Evolutionary conservation across 2,329 filamentous ascomycete genomes (phyloP).

Genomic region (Pleoardoris graminearum): DNA sequence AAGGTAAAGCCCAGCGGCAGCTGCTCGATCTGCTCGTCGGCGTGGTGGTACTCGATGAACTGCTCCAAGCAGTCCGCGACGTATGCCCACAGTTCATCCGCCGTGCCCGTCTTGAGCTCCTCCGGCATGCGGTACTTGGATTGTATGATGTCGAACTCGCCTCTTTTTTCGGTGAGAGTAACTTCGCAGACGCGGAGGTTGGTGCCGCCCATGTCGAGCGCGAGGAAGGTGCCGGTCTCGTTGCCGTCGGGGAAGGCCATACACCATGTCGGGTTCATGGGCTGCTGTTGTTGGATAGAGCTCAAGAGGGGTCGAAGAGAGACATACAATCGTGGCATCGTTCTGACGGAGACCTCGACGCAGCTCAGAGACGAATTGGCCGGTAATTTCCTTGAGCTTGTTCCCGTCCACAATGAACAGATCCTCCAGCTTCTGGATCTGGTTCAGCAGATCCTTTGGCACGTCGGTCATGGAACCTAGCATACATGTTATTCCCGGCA

Average conservation of each 20-base stretch:
- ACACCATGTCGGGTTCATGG: conserved; percentile 98
- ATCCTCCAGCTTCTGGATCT: conserved; percentile 84
- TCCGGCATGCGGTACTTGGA: conserved; percentile 96
- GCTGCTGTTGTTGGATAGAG: conserved; percentile 55
- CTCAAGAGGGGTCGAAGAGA: neutral
- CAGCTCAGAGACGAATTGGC: conserved; percentile 87
- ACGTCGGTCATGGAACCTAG: conserved; percentile 88
- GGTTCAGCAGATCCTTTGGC: conserved; percentile 77
- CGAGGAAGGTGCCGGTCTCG: conserved; percentile 85
- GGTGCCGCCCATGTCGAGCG: conserved; percentile 94
- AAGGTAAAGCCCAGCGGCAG: conserved; percentile 93
- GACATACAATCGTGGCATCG: conserved; percentile 86
- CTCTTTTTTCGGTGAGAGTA: conserved; percentile 81
- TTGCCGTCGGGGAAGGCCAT: conserved; percentile 86
- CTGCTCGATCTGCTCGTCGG: conserved; percentile 63
- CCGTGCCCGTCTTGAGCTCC: conserved; percentile 83
- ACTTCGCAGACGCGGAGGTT: conserved; percentile 96
- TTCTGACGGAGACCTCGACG: conserved; percentile 83
- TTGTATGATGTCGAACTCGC: conserved; percentile 93
- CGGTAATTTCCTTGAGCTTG: conserved; percentile 87
- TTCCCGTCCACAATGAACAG: conserved; percentile 75
- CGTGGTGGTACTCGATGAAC: conserved; percentile 87
- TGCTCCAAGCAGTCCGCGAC: conserved; percentile 91
- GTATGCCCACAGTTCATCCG: conserved; percentile 92
- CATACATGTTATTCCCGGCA: conserved; percentile 24